Evolutionary conservation across 495 filamentous ascomycete species (phyloP), one percentile per base, ranked within the genome.

Genomic region (Tuber borchii): DNA sequence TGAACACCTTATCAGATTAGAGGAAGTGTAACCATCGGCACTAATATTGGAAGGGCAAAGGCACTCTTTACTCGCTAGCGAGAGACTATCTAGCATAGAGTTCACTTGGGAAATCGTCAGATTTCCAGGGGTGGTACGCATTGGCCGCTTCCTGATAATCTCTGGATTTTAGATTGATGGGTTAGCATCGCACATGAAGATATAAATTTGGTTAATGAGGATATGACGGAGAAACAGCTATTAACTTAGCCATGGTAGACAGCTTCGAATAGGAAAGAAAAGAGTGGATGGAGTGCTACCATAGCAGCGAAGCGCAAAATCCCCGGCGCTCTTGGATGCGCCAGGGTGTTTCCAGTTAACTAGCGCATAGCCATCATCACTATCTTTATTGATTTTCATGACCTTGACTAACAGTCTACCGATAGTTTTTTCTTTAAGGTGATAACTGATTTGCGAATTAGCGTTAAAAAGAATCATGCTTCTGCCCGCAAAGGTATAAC

Each of bases 271-370:
- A 43, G 42, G 42, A 43, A 43, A 20, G 39, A 26, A 39, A 22
- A 17, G 17, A 20, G 16, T 5, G 14, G 17, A 17, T 17, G 6
- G 43, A 71, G 43, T 37, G 65, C 43, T 74, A 82, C 80, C 80
- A 75, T 87, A 93, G 81, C 94, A 97, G 76, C 95, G 85, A 10
- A 92, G 92, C 9, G 93, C 93, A 85, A 98, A 98, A 80, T 98
- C 94, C 17, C 96, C 95, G 0, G 94, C 93, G 4, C 88, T 86
- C 1, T 86, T 85, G 31, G 87, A 87, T 76, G 91, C 88, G 14
- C 92, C 91, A 0, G 96, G 95, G 10, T 96, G 86, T 83, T 94
- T 98, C 96, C 96, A 99, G 76, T 98, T 96, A 77, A 97, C 84
- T 37, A 99, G 87, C 75, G 87, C 91, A 79, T 90, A 90, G 0